These are phyloP conservation scores for Caryopteris hybrid DNA, from an alignment of 305 asterid genomes.

Conservation along the genomic window DNA sequence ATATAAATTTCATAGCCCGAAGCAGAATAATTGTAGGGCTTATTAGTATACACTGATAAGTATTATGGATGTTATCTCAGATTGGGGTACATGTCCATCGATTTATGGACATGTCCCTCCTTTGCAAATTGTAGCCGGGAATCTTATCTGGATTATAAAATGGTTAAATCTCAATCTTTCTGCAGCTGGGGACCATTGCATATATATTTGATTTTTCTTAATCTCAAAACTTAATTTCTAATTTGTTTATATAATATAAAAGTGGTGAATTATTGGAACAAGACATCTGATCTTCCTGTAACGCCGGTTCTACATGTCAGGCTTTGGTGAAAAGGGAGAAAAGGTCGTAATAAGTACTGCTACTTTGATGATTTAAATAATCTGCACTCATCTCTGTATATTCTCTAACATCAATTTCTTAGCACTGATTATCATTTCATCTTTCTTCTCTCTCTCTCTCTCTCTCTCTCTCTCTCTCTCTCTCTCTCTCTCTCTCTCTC, in stretches of 20 bases:
- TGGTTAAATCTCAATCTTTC: constrained; percentile 3
- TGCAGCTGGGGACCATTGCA: constrained; percentile 40
- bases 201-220: too few relatives aligned
- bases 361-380: constrained; percentile 11
- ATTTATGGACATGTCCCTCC: constrained; percentile 53
- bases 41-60: too few relatives aligned
- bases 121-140: constrained; percentile 30
- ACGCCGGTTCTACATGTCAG: background rate
- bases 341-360: constrained; percentile 12
- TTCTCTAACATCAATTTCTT: constrained; percentile 6
- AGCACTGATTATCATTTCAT: too few relatives aligned
- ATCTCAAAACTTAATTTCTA: too few relatives aligned
- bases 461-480: too few relatives aligned
- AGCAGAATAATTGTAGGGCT: too few relatives aligned
- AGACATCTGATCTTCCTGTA: constrained; percentile 8
- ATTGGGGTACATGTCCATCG: constrained; percentile 55
- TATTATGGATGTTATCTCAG: too few relatives aligned
- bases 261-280: constrained; percentile 36
- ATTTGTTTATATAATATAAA: too few relatives aligned
- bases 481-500: too few relatives aligned
- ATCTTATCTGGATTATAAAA: background rate
- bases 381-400: background rate
- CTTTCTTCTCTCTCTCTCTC: too few relatives aligned
- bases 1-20: too few relatives aligned
- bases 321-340: constrained; percentile 16